phyloP scores from a whole-genome alignment of 768 basidiomycete genomes.

The Kwoniella sp. region DNA sequence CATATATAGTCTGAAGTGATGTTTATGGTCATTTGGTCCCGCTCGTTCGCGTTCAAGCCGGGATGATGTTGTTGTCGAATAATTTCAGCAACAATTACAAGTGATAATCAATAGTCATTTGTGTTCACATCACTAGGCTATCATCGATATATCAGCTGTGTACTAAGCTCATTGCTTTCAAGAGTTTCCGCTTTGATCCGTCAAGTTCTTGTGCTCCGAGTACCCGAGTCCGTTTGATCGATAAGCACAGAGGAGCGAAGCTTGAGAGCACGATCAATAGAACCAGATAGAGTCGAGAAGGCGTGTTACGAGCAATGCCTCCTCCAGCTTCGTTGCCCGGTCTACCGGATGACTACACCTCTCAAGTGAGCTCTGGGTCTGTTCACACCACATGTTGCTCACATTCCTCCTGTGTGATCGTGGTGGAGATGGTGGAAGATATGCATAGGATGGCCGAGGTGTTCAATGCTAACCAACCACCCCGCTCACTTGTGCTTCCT shows the following conservation, averaged over 20 bases:
- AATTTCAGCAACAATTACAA: constrained; percentile 2
- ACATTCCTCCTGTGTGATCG: too few species aligned
- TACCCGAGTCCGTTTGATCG: too few species aligned
- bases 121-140: too few species aligned
- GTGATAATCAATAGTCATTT: too few species aligned
- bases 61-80: neutral
- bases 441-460: neutral
- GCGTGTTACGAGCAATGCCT: constrained; percentile 24
- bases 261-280: too few species aligned
- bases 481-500: neutral
- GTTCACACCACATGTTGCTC: too few species aligned
- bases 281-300: too few species aligned
- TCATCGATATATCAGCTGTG: too few species aligned
- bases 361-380: constrained; percentile 22
- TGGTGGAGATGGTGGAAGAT: neutral
- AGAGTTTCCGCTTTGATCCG: too few species aligned
- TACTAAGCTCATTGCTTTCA: too few species aligned
- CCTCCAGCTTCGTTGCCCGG: constrained; percentile 34
- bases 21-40: constrained; percentile 14
- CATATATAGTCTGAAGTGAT: neutral
- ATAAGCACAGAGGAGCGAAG: too few species aligned
- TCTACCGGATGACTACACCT: constrained; percentile 39
- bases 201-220: too few species aligned
- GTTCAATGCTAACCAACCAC: neutral
- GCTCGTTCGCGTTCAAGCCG: neutral